Conservation (phyloP, 805 yeast species). For the Candida ovalis region DNA sequence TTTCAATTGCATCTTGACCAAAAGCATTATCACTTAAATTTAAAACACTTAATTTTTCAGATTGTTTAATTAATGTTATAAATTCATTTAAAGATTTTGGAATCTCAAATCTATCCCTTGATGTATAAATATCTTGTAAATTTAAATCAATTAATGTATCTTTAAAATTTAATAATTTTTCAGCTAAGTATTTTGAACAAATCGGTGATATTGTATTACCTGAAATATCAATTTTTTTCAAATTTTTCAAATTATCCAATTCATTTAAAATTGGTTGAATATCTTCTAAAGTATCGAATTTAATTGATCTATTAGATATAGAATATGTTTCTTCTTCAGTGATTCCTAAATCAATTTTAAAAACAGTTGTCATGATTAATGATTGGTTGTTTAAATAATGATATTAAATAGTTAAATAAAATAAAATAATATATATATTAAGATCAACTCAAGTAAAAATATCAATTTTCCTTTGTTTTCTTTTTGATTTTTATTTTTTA, state of each 20-base stretch:
- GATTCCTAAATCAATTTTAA: conserved; percentile 35
- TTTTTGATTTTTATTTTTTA: no score
- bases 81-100: conserved; percentile 75
- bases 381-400: not conserved
- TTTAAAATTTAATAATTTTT: conserved; percentile 39
- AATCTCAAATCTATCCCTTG: conserved; percentile 91
- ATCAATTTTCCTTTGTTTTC: no score
- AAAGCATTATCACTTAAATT: conserved; percentile 94
- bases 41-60: conserved; percentile 65
- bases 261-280: conserved; percentile 66
- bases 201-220: conserved; percentile 95
- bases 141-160: conserved; percentile 62
- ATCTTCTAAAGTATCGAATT: conserved; percentile 69
- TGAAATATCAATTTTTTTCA: conserved; percentile 67
- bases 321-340: conserved; percentile 50
- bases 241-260: conserved; percentile 36
- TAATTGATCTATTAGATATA: conserved; percentile 69
- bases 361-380: conserved; percentile 32
- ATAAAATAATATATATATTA: not conserved
- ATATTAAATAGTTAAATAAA: not conserved
- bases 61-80: conserved; percentile 67
- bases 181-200: conserved; percentile 72
- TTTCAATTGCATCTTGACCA: conserved; percentile 92
- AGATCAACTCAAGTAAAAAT: not conserved
- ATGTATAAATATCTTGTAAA: conserved; percentile 91